These are phyloP conservation scores for Aspergillus ibericus DNA, from an alignment of 2,329 filamentous ascomycete species.

Conservation along the genomic window DNA sequence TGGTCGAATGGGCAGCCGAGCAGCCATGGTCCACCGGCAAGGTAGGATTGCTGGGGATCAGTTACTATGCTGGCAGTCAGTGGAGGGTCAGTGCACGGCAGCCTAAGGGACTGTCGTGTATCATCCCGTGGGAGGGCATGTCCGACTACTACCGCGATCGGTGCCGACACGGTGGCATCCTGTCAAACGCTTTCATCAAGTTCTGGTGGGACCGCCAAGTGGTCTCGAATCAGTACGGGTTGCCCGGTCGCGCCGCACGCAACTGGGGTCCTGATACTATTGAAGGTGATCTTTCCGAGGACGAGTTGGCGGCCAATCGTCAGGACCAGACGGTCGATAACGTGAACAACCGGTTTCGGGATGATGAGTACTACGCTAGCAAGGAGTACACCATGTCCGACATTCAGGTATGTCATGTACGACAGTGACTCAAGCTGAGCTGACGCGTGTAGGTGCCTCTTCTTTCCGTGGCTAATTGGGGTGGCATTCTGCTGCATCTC, in stretches of 20 bases:
- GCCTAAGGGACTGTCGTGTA: constrained; percentile 53
- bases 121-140: constrained; percentile 60
- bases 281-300: constrained; percentile 39
- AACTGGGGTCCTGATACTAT: constrained; percentile 55
- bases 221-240: constrained; percentile 67
- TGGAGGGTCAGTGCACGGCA: constrained; percentile 56
- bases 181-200: constrained; percentile 59
- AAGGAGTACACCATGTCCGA: constrained; percentile 66
- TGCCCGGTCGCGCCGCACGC: constrained; percentile 48
- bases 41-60: constrained; percentile 53
- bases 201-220: constrained; percentile 71
- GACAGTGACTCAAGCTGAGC: not conserved
- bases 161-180: constrained; percentile 62
- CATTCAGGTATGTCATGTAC: constrained; percentile 55
- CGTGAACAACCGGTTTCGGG: constrained; percentile 56
- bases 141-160: constrained; percentile 59
- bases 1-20: constrained; percentile 54
- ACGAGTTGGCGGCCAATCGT: constrained; percentile 39
- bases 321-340: constrained; percentile 49
- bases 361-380: constrained; percentile 64
- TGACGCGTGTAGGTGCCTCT: constrained; percentile 46
- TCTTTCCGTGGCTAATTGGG: constrained; percentile 69
- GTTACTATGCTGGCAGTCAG: constrained; percentile 56
- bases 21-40: constrained; percentile 54
- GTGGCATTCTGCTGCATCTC: constrained; percentile 67